phyloP scores from a whole-genome alignment of 2,329 filamentous ascomycete genomes.

The Scedosporium apiospermum region DNA sequence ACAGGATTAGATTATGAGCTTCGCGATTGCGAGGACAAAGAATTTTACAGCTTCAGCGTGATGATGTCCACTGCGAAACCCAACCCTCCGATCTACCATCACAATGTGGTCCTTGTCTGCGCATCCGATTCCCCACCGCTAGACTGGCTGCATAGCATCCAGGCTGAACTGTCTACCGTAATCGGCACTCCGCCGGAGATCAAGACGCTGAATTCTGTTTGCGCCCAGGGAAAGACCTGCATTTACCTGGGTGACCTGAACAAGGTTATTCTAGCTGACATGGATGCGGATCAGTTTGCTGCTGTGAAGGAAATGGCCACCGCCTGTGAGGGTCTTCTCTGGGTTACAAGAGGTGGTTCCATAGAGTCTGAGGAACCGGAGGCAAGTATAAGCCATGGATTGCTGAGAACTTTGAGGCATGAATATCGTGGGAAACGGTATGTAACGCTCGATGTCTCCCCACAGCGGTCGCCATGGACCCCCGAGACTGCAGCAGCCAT shows the following conservation, averaged over 20 bases:
- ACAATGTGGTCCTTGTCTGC: background rate
- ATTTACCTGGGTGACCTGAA: background rate
- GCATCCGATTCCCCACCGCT: background rate
- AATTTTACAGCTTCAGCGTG: background rate
- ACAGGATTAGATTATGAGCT: conserved; percentile 2
- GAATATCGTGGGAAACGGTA: background rate
- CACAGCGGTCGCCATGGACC: no score
- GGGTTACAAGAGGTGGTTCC: background rate
- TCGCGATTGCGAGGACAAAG: background rate
- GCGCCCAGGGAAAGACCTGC: background rate
- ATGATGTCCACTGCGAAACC: background rate
- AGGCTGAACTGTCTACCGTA: no score
- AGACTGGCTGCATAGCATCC: background rate
- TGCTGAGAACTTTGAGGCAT: background rate
- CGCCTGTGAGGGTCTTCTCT: background rate
- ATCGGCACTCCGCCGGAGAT: no score
- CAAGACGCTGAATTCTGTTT: no score
- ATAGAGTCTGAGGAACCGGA: background rate
- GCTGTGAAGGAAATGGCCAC: background rate
- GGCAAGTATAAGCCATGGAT: background rate
- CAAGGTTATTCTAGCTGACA: background rate
- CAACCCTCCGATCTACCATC: background rate
- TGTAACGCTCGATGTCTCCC: background rate
- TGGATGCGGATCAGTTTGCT: background rate
- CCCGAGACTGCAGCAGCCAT: no score